Evolutionary conservation across 2,329 filamentous ascomycete species (phyloP).

Genomic region (Didymella glomerata): DNA sequence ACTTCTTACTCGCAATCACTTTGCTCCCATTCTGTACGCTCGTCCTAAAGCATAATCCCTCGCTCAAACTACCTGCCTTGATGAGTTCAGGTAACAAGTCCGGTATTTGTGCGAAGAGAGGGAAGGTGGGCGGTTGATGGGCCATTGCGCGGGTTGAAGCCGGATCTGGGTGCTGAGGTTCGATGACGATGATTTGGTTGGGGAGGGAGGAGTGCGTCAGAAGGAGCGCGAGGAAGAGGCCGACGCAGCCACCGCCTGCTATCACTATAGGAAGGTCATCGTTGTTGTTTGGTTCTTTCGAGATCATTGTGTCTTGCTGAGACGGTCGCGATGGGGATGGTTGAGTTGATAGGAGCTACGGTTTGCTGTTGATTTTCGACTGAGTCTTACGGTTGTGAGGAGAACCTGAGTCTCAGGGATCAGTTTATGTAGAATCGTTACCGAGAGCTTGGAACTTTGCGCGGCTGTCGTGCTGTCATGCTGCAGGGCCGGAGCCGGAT

Average conservation of each 20-base stretch:
- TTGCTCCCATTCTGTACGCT: constrained; percentile 32
- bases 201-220: constrained; percentile 47
- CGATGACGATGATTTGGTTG: constrained; percentile 48
- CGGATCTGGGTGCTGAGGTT: constrained; percentile 34
- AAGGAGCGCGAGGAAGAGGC: constrained; percentile 53
- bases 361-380: not conserved
- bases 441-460: not conserved
- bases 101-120: constrained; percentile 48
- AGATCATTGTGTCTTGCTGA: constrained; percentile 6
- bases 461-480: constrained; percentile 19
- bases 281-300: not conserved
- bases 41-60: constrained; percentile 43
- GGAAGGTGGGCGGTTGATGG: constrained; percentile 54
- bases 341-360: not conserved
- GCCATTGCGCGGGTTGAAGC: constrained; percentile 54
- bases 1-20: constrained; percentile 41
- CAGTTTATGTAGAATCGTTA: not conserved
- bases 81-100: constrained; percentile 50
- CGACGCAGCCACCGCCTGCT: constrained; percentile 53
- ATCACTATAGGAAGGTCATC: constrained; percentile 44
- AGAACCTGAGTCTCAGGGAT: not conserved
- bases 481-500: constrained; percentile 18
- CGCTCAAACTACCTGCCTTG: constrained; percentile 34
- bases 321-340: not conserved
- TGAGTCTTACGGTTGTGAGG: not conserved